Conservation (phyloP, 371 early-diverging fungal species). For the Smittium mucronatum region DNA sequence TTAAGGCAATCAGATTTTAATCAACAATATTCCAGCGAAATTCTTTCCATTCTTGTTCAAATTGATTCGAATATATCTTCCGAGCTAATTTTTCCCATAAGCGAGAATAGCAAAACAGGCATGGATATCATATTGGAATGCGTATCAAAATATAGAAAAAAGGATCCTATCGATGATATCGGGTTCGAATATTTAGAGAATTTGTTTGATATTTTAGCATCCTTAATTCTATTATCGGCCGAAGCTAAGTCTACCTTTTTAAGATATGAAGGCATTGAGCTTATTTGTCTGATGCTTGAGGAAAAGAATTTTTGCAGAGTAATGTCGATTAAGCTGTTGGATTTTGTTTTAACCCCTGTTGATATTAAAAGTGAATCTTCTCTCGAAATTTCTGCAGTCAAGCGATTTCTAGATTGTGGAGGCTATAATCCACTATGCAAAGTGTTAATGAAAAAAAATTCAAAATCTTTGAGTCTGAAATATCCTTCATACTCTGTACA, state of each 20-base stretch:
- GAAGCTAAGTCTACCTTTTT: constrained; percentile 52
- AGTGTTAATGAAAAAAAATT: constrained; percentile 3
- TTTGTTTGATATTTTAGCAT: constrained; percentile 66
- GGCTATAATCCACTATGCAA: not conserved
- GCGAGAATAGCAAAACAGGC: constrained; percentile 48
- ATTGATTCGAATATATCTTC: constrained; percentile 14
- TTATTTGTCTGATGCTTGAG: constrained; percentile 82
- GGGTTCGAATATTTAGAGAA: constrained; percentile 85
- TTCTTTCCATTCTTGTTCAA: constrained; percentile 73
- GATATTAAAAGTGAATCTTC: not conserved
- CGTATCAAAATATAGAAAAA: constrained; percentile 34
- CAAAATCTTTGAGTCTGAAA: not conserved
- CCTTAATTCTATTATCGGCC: constrained; percentile 17
- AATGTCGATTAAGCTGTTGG: constrained; percentile 73
- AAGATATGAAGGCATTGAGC: constrained; percentile 75
- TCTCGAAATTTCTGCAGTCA: not conserved
- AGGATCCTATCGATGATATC: constrained; percentile 67
- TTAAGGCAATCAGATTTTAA: constrained; percentile 53
- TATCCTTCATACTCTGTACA: not conserved
- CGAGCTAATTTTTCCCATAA: constrained; percentile 11
- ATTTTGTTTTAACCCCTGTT: constrained; percentile 60
- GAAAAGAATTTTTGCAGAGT: constrained; percentile 66
- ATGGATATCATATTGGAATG: constrained; percentile 56
- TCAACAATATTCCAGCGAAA: constrained; percentile 71
- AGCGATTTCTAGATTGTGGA: not conserved